Conservation (phyloP, 2,329 filamentous ascomycete species). For the Coleophoma eucalyptorum region DNA sequence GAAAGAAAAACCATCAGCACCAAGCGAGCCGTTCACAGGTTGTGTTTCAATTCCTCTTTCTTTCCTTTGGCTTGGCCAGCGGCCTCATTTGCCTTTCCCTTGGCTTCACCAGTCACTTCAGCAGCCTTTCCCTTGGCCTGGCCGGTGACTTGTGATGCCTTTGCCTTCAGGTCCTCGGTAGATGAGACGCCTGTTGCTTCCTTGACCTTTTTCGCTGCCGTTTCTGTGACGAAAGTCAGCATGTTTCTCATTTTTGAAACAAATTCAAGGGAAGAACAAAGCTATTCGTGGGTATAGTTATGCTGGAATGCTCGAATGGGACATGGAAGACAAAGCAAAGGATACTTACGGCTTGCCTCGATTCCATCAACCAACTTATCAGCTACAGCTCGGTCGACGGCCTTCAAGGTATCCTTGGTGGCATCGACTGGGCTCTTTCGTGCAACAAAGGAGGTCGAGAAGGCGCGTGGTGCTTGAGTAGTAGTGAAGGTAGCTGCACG, state of each 20-base stretch:
- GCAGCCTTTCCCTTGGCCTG: slow-evolving; percentile 21
- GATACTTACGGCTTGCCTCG: slow-evolving; percentile 48
- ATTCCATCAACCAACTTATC: slow-evolving; percentile 61
- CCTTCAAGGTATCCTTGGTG: slow-evolving; percentile 57
- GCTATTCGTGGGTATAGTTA: neutral
- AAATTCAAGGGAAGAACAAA: neutral
- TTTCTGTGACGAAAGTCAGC: slow-evolving; percentile 20
- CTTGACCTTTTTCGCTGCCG: slow-evolving; percentile 43
- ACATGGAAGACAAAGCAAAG: neutral
- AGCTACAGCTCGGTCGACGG: slow-evolving; percentile 54
- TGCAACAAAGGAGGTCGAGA: slow-evolving; percentile 41
- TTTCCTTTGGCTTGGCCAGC: slow-evolving; percentile 31
- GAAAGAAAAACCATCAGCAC: no score
- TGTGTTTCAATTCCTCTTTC: slow-evolving; percentile 32
- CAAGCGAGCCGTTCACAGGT: slow-evolving; percentile 14
- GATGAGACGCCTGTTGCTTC: slow-evolving; percentile 31
- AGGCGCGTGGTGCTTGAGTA: slow-evolving; percentile 37
- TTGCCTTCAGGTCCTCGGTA: slow-evolving; percentile 34
- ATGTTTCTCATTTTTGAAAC: neutral
- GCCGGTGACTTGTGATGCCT: slow-evolving; percentile 32
- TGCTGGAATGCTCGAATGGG: neutral
- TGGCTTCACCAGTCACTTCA: slow-evolving; percentile 36
- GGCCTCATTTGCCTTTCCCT: slow-evolving; percentile 35
- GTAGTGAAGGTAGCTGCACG: slow-evolving; percentile 28
- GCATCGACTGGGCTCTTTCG: slow-evolving; percentile 48